phyloP scores from a whole-genome alignment of 2,329 filamentous ascomycete genomes.

The Xylaria sp. region DNA sequence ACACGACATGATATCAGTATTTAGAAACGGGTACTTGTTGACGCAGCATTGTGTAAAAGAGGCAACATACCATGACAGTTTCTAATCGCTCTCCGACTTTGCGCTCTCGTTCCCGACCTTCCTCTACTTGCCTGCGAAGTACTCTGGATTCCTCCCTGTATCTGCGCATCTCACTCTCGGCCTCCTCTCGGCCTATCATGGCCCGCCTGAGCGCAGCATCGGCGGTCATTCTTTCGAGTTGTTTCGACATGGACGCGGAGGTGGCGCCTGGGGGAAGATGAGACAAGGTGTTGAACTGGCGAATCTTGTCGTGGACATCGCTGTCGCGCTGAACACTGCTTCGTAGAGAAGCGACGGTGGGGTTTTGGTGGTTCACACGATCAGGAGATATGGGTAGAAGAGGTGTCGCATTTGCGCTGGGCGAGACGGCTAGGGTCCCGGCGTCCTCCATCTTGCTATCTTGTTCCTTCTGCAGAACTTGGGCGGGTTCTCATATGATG shows the following conservation, averaged over 20 bases:
- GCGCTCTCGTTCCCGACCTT: constrained; percentile 69
- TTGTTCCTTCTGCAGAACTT: background rate
- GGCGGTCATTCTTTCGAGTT: constrained; percentile 67
- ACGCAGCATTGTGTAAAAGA: constrained; percentile 5
- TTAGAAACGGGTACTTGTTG: background rate
- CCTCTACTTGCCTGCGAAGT: constrained; percentile 65
- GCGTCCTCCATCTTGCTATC: constrained; percentile 36
- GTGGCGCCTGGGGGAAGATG: constrained; percentile 24
- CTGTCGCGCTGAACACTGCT: constrained; percentile 37
- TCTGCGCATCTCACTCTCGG: constrained; percentile 69
- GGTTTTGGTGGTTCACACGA: constrained; percentile 40
- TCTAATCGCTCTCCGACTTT: constrained; percentile 71
- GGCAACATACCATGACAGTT: constrained; percentile 66
- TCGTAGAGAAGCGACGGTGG: constrained; percentile 30
- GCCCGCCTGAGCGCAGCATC: constrained; percentile 70
- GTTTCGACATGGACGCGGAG: constrained; percentile 53
- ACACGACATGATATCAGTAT: constrained; percentile 17
- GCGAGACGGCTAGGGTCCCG: constrained; percentile 33
- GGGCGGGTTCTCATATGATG: too few relatives aligned
- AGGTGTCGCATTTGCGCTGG: constrained; percentile 30
- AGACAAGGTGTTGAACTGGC: constrained; percentile 42
- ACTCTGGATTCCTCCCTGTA: constrained; percentile 65
- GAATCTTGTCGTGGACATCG: constrained; percentile 44
- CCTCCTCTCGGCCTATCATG: constrained; percentile 72
- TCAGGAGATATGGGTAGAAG: constrained; percentile 41